A percentile compares a stretch with the other conserved stretches of the same genome.
Conservation (phyloP, 345 rosid species). For the Toxicodendron radicans region DNA sequence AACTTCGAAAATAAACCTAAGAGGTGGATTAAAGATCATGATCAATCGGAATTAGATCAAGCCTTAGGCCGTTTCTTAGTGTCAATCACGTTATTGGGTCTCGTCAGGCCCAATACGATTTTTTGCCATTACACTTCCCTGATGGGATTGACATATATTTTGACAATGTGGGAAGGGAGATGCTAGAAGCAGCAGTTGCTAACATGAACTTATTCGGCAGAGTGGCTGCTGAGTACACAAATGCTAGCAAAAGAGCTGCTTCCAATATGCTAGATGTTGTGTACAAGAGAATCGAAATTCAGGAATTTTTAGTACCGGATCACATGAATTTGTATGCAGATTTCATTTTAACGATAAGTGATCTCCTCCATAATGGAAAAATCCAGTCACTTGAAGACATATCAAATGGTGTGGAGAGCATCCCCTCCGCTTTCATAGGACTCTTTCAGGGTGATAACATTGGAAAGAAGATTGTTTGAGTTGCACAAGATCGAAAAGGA, state of each 20-base stretch:
- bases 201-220: constrained; percentile 58
- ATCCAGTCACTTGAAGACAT: constrained; percentile 46
- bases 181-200: constrained; percentile 48
- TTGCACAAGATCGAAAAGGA: constrained; percentile 20
- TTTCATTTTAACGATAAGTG: constrained; percentile 39
- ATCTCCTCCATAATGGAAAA: constrained; percentile 30
- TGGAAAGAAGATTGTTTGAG: constrained; percentile 42
- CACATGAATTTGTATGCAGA: constrained; percentile 29
- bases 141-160: constrained; percentile 63
- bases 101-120: too few relatives aligned
- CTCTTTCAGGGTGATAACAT: constrained; percentile 40
- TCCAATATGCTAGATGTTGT: constrained; percentile 41
- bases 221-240: constrained; percentile 45
- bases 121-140: too few relatives aligned
- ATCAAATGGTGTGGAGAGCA: constrained; percentile 45
- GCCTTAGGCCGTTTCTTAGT: too few relatives aligned
- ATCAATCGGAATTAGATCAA: too few relatives aligned
- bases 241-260: constrained; percentile 26
- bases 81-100: too few relatives aligned
- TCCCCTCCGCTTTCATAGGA: constrained; percentile 46
- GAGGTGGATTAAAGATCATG: too few relatives aligned
- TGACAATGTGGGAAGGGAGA: constrained; percentile 58
- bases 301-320: constrained; percentile 38
- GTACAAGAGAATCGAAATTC: constrained; percentile 48
- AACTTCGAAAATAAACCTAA: too few relatives aligned